Evolutionary conservation across 805 yeast genomes (phyloP).

Genomic region (Cyberlindnera lachancei): DNA sequence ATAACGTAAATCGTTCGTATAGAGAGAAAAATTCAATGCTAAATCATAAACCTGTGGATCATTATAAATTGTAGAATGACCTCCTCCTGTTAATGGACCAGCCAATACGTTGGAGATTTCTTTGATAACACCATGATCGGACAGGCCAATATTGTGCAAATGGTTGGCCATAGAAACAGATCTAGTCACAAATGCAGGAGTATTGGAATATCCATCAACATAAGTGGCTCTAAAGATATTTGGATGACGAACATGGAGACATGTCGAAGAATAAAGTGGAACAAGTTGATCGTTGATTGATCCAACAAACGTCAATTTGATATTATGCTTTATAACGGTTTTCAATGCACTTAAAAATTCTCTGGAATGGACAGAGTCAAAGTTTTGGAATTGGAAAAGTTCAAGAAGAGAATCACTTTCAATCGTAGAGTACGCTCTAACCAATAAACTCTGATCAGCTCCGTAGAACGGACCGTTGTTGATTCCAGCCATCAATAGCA

Average conservation of each 20-base stretch:
- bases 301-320: slow-evolving; percentile 76
- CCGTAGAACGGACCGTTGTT: slow-evolving; percentile 94
- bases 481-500: slow-evolving; percentile 93
- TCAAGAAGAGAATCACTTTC: slow-evolving; percentile 85
- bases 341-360: slow-evolving; percentile 63
- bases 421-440: slow-evolving; percentile 83
- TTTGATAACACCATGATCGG: slow-evolving; percentile 80
- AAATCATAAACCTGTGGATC: slow-evolving; percentile 78
- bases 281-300: slow-evolving; percentile 91
- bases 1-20: slow-evolving; percentile 54
- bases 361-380: slow-evolving; percentile 62
- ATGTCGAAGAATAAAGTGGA: slow-evolving; percentile 83
- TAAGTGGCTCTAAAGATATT: slow-evolving; percentile 85
- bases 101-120: slow-evolving; percentile 76
- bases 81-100: slow-evolving; percentile 92
- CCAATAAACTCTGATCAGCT: slow-evolving; percentile 71
- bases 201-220: slow-evolving; percentile 71
- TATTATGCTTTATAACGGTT: slow-evolving; percentile 58
- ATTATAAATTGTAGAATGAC: slow-evolving; percentile 85
- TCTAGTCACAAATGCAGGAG: slow-evolving; percentile 73
- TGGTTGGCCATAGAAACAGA: slow-evolving; percentile 68
- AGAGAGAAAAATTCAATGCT: slow-evolving; percentile 67
- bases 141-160: slow-evolving; percentile 66
- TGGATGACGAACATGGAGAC: slow-evolving; percentile 81
- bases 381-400: slow-evolving; percentile 80